A percentile compares a stretch with the other conserved stretches of the same genome.
Conservation (phyloP, 768 basidiomycete species). For the Cytidiella melzeri region DNA sequence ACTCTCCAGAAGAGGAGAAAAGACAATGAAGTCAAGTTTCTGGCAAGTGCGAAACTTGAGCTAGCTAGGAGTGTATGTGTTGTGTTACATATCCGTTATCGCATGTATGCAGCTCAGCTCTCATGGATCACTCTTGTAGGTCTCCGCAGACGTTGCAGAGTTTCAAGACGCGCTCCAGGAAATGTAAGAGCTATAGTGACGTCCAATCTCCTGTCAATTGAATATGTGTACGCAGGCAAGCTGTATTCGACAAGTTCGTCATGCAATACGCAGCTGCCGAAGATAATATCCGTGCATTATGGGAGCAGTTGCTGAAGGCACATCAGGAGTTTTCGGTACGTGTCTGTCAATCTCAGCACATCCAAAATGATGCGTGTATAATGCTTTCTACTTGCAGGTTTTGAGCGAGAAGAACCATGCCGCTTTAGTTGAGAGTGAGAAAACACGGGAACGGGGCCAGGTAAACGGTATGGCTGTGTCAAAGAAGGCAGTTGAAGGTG, state of each 20-base stretch:
- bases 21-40: constrained; percentile 21
- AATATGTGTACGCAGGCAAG: constrained; percentile 11
- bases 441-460: constrained; percentile 20
- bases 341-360: not conserved
- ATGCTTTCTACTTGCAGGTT: constrained; percentile 7
- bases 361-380: not conserved
- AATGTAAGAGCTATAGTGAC: constrained; percentile 10
- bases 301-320: constrained; percentile 13
- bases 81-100: not conserved
- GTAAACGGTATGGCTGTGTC: constrained; percentile 22
- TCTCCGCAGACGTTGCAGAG: constrained; percentile 4
- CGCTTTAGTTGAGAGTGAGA: constrained; percentile 12
- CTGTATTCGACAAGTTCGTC: constrained; percentile 20
- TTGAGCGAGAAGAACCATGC: constrained; percentile 13
- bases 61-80: constrained; percentile 19
- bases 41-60: constrained; percentile 12
- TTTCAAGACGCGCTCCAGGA: constrained; percentile 15
- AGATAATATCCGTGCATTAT: constrained; percentile 22
- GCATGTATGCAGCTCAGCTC: not conserved
- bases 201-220: not conserved
- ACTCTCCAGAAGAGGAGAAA: constrained; percentile 25
- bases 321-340: constrained; percentile 15
- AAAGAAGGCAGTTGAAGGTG: constrained; percentile 24
- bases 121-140: not conserved
- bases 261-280: constrained; percentile 22